Conservation (phyloP, 192 early-diverging fungal species). For the Coemansia sp. region DNA sequence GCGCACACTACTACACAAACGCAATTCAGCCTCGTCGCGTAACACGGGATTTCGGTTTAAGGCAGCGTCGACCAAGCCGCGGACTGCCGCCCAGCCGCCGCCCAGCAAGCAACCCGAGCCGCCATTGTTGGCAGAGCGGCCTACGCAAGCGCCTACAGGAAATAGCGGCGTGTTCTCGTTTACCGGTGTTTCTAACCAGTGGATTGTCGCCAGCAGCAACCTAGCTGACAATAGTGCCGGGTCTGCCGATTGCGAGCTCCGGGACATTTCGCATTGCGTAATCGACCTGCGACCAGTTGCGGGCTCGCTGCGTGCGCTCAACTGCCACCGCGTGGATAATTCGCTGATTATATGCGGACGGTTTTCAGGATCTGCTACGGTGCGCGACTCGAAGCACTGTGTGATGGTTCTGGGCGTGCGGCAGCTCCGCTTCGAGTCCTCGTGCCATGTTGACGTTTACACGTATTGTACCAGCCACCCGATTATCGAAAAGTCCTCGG, state of each 20-base stretch:
- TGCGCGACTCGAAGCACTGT: conserved; percentile 62
- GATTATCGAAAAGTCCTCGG: conserved; percentile 78
- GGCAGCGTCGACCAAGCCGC: conserved; percentile 7
- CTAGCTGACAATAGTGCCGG: not conserved
- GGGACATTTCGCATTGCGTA: conserved; percentile 57
- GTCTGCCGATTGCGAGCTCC: conserved; percentile 35
- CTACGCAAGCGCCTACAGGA: not conserved
- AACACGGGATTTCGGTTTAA: conserved; percentile 33
- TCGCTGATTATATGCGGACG: conserved; percentile 65
- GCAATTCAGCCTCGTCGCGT: not conserved
- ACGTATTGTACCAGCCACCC: conserved; percentile 72
- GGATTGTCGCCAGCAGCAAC: conserved; percentile 11
- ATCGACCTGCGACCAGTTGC: conserved; percentile 57
- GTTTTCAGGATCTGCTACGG: conserved; percentile 67
- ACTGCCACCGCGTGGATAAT: conserved; percentile 65
- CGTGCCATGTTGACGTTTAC: conserved; percentile 57
- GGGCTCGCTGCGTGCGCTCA: conserved; percentile 62
- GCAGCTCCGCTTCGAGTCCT: conserved; percentile 85
- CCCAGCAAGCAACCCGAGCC: not conserved
- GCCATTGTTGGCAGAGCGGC: too few species aligned
- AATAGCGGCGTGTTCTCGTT: not conserved
- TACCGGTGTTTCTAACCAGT: not conserved
- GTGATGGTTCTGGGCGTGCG: conserved; percentile 67
- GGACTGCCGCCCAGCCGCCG: not conserved
- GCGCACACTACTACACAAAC: conserved; percentile 13